Percentiles rank a stretch among this genome's conserved stretches.
These are phyloP conservation scores for Phlebiopsis flavidoalba DNA, from an alignment of 768 basidiomycete genomes.

Conservation along the genomic window DNA sequence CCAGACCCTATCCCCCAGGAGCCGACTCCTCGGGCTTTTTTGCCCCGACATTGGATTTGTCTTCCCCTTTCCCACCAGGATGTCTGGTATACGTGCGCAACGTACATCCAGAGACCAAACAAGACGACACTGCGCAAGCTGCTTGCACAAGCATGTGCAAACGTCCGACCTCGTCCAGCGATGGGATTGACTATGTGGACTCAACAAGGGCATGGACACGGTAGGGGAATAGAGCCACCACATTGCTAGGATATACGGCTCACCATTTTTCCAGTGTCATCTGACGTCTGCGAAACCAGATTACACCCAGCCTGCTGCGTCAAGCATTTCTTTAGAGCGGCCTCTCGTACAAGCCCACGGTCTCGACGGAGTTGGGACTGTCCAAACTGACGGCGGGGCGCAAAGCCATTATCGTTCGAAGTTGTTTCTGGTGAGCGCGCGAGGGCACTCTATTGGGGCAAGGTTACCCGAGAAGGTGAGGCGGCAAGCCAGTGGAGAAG, in stretches of 20 bases:
- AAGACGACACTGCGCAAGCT: neutral
- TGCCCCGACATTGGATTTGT: conserved; percentile 1
- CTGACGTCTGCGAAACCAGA: conserved; percentile 52
- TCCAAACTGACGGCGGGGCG: conserved; percentile 9
- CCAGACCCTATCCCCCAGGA: neutral
- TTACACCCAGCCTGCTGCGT: conserved; percentile 40
- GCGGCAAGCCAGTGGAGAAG: conserved; percentile 51
- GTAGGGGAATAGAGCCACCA: too few relatives aligned
- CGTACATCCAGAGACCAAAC: conserved; percentile 57
- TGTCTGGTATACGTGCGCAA: conserved; percentile 71
- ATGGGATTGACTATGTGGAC: conserved; percentile 72
- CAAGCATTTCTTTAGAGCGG: conserved; percentile 35
- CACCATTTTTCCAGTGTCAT: conserved; percentile 53
- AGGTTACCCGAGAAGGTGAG: conserved; percentile 72
- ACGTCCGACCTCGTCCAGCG: conserved; percentile 2
- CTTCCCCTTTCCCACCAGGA: conserved; percentile 48
- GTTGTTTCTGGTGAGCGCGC: conserved; percentile 51
- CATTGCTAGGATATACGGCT: neutral
- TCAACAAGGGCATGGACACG: conserved; percentile 67
- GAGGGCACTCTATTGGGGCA: conserved; percentile 78
- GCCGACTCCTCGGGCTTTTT: neutral
- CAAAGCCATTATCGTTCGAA: conserved; percentile 42
- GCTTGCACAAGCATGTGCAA: too few relatives aligned
- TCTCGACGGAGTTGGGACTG: conserved; percentile 48
- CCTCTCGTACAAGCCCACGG: conserved; percentile 41